phyloP scores from a whole-genome alignment of 305 asterid genomes.

The Solanum aculeatissimum region DNA sequence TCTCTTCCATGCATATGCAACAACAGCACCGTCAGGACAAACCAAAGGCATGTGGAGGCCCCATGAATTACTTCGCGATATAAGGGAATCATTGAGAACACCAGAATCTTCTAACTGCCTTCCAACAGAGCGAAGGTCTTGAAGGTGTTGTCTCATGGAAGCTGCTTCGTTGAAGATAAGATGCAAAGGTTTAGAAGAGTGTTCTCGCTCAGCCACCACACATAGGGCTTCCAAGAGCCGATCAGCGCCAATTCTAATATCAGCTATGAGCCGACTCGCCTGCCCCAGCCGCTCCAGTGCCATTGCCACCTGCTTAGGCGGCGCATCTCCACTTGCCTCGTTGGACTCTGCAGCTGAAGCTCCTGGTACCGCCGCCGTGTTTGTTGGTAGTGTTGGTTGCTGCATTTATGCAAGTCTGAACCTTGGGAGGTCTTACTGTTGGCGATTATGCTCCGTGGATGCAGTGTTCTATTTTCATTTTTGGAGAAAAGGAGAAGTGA shows the following conservation, averaged over 20 bases:
- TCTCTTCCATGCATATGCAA: slow-evolving; percentile 98
- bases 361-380: slow-evolving; percentile 10
- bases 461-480: neutral
- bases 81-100: slow-evolving; percentile 78
- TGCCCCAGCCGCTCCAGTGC: slow-evolving; percentile 82
- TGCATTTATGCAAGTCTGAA: slow-evolving; percentile 20
- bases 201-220: slow-evolving; percentile 54
- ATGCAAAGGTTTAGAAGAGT: slow-evolving; percentile 50
- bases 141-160: slow-evolving; percentile 69
- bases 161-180: slow-evolving; percentile 56
- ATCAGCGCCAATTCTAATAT: slow-evolving; percentile 82
- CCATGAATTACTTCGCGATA: slow-evolving; percentile 88
- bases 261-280: slow-evolving; percentile 88
- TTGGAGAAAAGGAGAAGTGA: neutral
- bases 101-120: slow-evolving; percentile 91
- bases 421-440: neutral
- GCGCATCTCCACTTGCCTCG: slow-evolving; percentile 42
- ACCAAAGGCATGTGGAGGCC: slow-evolving; percentile 99
- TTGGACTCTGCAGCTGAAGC: neutral
- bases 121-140: slow-evolving; percentile 66
- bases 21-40: slow-evolving; percentile 98
- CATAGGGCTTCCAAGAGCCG: slow-evolving; percentile 77
- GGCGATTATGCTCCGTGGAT: neutral
- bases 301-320: slow-evolving; percentile 94
- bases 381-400: slow-evolving; percentile 23